Evolutionary conservation across 306 rosid species (phyloP), one percentile per base, ranked within the genome.

Genomic region (Begonia peltatifolia): DNA sequence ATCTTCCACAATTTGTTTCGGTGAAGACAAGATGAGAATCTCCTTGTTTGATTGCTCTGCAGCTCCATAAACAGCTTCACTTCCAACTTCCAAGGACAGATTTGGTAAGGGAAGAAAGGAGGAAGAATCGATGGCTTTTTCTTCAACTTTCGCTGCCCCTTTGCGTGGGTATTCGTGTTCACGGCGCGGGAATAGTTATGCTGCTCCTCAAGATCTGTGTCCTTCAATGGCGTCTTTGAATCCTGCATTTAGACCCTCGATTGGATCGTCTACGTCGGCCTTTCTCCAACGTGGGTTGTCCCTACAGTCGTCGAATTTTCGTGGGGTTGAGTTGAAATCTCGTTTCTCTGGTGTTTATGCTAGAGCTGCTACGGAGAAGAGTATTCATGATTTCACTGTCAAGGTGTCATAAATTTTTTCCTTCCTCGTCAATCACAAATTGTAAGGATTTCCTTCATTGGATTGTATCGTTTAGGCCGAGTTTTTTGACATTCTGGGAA

Each of bases 341-440:
- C 79, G 69, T 15, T 64, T 76, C 72, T 75, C 60, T 17, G 72
- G 74, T 25, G 75, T 83, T 58, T 56, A 59, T 42, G 99, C 99
- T 0, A 79, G 75, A 63, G 99, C 99, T 14, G 79, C 76, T 44
- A 75, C 94, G 1, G 87, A 86, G 47, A 86, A 86, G 74, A 73
- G 72, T 65, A 74, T 92, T 53, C 63, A 92, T 66, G 99, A 86
- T 56, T 92, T 73, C 50, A 81, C 82, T 30, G 96, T 86, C 56
- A 86, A 92, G 94, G 99, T 86, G 42, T 42, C 1, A 25, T 46
- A 6, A 41, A 23, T 42, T 12, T 42, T 25, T 36, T 23, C 9
- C 10, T 8, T 42, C 11, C 2, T 11, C 11, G 30, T 3, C 14
- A 43, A 2, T 30, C 23, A 20, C 23, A 20, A 20, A 20, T 20